A percentile compares a stretch with the other conserved stretches of the same genome.
Evolutionary conservation across 768 basidiomycete genomes (phyloP).

Genomic region (Thelephora ganbajun): DNA sequence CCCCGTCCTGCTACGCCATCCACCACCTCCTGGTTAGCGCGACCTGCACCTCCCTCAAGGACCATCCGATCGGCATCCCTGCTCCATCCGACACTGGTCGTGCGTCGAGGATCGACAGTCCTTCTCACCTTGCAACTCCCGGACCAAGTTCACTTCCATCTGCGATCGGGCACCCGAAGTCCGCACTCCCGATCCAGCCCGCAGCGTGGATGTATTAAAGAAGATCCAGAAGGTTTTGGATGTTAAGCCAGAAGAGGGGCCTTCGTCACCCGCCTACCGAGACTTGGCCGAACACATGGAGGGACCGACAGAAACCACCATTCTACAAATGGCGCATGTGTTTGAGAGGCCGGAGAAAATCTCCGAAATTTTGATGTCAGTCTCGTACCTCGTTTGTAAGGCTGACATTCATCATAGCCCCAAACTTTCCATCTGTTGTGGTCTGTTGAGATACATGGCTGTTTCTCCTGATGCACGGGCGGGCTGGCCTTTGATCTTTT

Average conservation of each 20-base stretch:
- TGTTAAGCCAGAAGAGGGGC: conserved; percentile 59
- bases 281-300: conserved; percentile 71
- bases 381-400: conserved; percentile 70
- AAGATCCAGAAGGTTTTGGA: conserved; percentile 80
- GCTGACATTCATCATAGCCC: conserved; percentile 91
- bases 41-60: conserved; percentile 27
- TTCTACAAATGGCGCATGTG: conserved; percentile 81
- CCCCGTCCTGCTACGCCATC: conserved; percentile 37
- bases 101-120: too few species aligned
- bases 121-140: conserved; percentile 14
- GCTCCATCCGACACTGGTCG: conserved; percentile 23
- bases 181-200: conserved; percentile 65
- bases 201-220: conserved; percentile 90
- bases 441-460: conserved; percentile 1
- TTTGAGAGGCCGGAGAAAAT: conserved; percentile 76
- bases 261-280: conserved; percentile 53
- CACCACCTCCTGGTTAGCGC: conserved; percentile 25
- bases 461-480: not conserved
- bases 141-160: conserved; percentile 23
- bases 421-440: conserved; percentile 73
- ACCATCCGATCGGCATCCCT: conserved; percentile 22
- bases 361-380: conserved; percentile 1
- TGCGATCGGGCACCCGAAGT: conserved; percentile 40
- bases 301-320: conserved; percentile 81
- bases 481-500: conserved; percentile 63